Percentiles rank a stretch among this genome's conserved stretches.
Conservation (phyloP, 73 alveolate species). For the Paramecium primaurelia region DNA sequence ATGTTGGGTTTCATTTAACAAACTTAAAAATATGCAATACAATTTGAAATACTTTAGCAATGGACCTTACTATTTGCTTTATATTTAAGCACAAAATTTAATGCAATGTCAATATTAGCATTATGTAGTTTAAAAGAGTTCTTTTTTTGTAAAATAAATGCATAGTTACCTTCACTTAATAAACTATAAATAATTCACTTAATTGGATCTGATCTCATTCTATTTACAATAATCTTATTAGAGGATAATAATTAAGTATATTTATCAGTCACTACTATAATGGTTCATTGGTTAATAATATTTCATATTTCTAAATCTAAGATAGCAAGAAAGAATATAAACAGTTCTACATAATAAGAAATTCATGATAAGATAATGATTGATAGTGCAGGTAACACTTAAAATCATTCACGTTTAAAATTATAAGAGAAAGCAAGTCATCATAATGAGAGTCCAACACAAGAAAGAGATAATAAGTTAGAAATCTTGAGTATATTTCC, state of each 20-base stretch:
- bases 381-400: not conserved
- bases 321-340: not conserved
- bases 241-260: not conserved
- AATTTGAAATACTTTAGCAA: not conserved
- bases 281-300: not conserved
- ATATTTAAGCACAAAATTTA: not conserved
- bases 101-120: not conserved
- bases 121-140: not conserved
- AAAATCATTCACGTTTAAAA: not conserved
- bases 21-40: not conserved
- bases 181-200: not conserved
- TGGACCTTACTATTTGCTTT: not conserved
- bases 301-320: not conserved
- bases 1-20: not conserved
- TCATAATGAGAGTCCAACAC: not conserved
- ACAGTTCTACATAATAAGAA: not conserved
- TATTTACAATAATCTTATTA: not conserved
- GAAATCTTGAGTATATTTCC: constrained; percentile 24
- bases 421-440: not conserved
- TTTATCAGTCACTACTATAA: not conserved
- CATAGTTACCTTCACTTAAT: not conserved
- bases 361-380: not conserved
- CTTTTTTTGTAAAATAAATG: not conserved
- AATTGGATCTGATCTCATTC: not conserved
- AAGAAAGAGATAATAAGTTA: not conserved